A percentile compares a stretch with the other conserved stretches of the same genome.
phyloP scores from a whole-genome alignment of 352 stramenopile species.

The Thalassiosira livingstoniorum region DNA sequence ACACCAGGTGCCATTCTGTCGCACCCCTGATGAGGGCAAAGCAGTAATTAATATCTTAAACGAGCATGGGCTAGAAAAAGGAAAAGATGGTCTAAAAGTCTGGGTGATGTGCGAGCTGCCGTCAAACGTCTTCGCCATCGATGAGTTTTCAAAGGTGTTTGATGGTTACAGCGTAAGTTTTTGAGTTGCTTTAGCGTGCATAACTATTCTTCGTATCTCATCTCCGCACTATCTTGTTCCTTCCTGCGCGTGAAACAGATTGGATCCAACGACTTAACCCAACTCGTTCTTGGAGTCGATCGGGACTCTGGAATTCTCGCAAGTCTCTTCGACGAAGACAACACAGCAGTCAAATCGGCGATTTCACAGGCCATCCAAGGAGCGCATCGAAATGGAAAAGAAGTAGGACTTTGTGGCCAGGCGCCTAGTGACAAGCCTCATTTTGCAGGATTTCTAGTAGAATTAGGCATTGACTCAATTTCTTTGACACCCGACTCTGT shows the following conservation, averaged over 20 bases:
- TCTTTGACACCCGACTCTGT: constrained; percentile 59
- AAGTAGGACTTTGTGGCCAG: constrained; percentile 57
- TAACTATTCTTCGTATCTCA: not conserved
- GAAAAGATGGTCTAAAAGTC: constrained; percentile 55
- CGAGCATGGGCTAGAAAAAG: constrained; percentile 50
- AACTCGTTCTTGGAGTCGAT: constrained; percentile 55
- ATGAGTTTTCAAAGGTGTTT: constrained; percentile 61
- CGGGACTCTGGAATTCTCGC: constrained; percentile 52
- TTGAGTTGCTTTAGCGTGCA: not conserved
- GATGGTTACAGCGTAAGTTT: constrained; percentile 56
- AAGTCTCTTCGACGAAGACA: constrained; percentile 57
- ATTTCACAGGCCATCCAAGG: constrained; percentile 47
- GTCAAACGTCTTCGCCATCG: constrained; percentile 59
- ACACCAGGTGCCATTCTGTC: constrained; percentile 49
- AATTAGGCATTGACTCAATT: constrained; percentile 62
- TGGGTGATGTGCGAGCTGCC: constrained; percentile 66
- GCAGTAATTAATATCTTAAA: constrained; percentile 53
- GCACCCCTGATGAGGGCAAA: constrained; percentile 54
- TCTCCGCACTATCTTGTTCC: not conserved
- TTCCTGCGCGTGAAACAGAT: constrained; percentile 17
- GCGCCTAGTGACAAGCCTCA: constrained; percentile 52
- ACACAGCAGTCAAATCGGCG: constrained; percentile 40
- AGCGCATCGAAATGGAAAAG: constrained; percentile 48
- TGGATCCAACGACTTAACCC: constrained; percentile 63
- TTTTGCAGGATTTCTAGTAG: constrained; percentile 55